A percentile compares a stretch with the other conserved stretches of the same genome.
phyloP scores from a whole-genome alignment of 768 basidiomycete species.

The Leccinum imitatum region DNA sequence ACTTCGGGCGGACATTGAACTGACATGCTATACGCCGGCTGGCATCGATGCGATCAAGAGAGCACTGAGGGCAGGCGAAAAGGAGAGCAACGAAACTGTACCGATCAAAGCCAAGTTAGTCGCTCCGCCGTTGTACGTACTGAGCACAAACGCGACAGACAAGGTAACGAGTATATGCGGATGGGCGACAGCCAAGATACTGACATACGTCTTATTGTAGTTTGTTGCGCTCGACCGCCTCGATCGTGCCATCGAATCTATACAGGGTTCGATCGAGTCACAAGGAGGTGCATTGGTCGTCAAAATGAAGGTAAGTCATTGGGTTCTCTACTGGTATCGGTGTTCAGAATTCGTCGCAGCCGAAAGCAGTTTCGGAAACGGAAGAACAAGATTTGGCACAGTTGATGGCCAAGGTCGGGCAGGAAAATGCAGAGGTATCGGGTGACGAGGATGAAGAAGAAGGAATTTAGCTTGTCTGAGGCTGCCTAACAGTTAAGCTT shows the following conservation, averaged over 20 bases:
- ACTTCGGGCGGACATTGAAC: slow-evolving; percentile 94
- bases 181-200: not conserved
- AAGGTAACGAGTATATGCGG: slow-evolving; percentile 51
- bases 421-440: slow-evolving; percentile 94
- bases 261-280: slow-evolving; percentile 79
- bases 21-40: slow-evolving; percentile 93
- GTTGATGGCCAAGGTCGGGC: slow-evolving; percentile 92
- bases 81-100: slow-evolving; percentile 81
- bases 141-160: slow-evolving; percentile 95
- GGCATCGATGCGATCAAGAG: slow-evolving; percentile 97
- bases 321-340: not conserved
- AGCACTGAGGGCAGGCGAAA: slow-evolving; percentile 86
- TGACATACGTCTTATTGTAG: slow-evolving; percentile 18
- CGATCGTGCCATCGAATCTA: slow-evolving; percentile 90
- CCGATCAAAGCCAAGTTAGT: slow-evolving; percentile 98
- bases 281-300: slow-evolving; percentile 85
- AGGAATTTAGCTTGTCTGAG: slow-evolving; percentile 18
- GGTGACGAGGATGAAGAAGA: slow-evolving; percentile 91
- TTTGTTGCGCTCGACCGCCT: slow-evolving; percentile 89
- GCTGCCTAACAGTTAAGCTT: not conserved
- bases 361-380: slow-evolving; percentile 95
- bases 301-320: slow-evolving; percentile 83
- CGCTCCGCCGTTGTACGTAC: slow-evolving; percentile 93
- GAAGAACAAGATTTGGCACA: slow-evolving; percentile 97
- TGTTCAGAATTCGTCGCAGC: slow-evolving; percentile 47